phyloP scores from a whole-genome alignment of 78 protist species.

The Capsaspora owczarzaki region DNA sequence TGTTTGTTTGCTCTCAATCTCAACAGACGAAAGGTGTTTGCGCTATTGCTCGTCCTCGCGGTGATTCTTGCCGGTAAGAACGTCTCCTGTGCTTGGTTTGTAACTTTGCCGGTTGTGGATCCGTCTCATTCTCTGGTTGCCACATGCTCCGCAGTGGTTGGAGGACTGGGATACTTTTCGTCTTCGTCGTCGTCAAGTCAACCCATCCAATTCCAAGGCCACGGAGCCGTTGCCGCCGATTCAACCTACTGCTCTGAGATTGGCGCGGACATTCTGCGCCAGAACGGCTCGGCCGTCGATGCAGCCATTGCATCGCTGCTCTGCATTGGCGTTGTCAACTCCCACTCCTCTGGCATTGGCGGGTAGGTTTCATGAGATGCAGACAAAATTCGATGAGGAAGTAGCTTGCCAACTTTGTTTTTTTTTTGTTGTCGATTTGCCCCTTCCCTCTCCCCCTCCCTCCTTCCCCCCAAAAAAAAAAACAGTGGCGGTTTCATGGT shows the following conservation, averaged over 20 bases:
- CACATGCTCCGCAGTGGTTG: too few relatives aligned
- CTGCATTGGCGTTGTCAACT: constrained; percentile 16
- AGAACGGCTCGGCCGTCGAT: constrained; percentile 24
- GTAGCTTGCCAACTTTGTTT: not conserved
- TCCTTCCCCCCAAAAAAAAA: not conserved
- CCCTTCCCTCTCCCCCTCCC: not conserved
- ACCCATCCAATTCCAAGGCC: too few relatives aligned
- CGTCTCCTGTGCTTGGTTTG: too few relatives aligned
- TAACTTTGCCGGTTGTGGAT: too few relatives aligned
- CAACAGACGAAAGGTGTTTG: too few relatives aligned
- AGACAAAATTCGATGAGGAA: not conserved
- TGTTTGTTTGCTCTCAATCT: too few relatives aligned
- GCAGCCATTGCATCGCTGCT: constrained; percentile 12
- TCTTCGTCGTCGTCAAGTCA: too few relatives aligned
- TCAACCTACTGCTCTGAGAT: constrained; percentile 4
- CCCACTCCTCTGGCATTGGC: constrained; percentile 24
- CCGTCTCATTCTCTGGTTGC: too few relatives aligned
- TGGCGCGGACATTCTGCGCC: not conserved
- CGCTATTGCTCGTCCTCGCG: too few relatives aligned
- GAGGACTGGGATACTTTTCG: too few relatives aligned
- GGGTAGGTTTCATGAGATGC: not conserved
- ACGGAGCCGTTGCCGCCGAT: constrained; percentile 20
- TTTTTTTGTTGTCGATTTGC: not conserved
- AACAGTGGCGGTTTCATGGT: constrained; percentile 5
- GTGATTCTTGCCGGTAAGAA: too few relatives aligned